These are phyloP conservation scores for Anaeromyces robustus DNA, from an alignment of 192 early-diverging fungal genomes.

Conservation along the genomic window DNA sequence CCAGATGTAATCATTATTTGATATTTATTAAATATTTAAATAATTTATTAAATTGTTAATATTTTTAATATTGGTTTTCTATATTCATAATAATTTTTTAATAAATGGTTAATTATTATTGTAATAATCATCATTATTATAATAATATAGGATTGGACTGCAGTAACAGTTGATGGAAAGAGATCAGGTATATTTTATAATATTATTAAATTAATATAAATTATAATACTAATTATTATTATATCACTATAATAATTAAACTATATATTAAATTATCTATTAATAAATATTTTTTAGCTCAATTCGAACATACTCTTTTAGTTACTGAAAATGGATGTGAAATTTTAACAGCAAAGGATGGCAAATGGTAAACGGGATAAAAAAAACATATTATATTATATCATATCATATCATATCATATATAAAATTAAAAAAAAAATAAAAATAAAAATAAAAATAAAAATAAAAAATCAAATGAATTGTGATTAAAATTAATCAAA, in stretches of 20 bases:
- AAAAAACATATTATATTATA: too few species aligned
- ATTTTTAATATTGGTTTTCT: constrained; percentile 10
- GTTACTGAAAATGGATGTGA: constrained; percentile 87
- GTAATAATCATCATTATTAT: neutral
- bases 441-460: too few species aligned
- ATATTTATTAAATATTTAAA: constrained; percentile 1
- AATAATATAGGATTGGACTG: constrained; percentile 6
- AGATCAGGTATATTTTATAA: constrained; percentile 25
- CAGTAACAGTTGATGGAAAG: constrained; percentile 80
- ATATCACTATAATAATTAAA: neutral
- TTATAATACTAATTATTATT: neutral
- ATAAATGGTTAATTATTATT: neutral
- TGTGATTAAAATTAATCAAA: too few species aligned
- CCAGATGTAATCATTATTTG: constrained; percentile 1
- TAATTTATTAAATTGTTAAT: constrained; percentile 33
- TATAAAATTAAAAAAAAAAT: too few species aligned
- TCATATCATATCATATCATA: too few species aligned
- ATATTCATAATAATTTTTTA: constrained; percentile 49
- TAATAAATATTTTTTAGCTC: constrained; percentile 28
- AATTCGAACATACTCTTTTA: constrained; percentile 92
- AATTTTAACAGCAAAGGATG: constrained; percentile 42
- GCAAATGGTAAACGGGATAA: neutral
- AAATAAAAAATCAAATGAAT: too few species aligned
- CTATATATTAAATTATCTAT: neutral
- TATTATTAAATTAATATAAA: neutral